Evolutionary conservation across 2,329 filamentous ascomycete species (phyloP).

Genomic region (Periglandula ipomoeae): DNA sequence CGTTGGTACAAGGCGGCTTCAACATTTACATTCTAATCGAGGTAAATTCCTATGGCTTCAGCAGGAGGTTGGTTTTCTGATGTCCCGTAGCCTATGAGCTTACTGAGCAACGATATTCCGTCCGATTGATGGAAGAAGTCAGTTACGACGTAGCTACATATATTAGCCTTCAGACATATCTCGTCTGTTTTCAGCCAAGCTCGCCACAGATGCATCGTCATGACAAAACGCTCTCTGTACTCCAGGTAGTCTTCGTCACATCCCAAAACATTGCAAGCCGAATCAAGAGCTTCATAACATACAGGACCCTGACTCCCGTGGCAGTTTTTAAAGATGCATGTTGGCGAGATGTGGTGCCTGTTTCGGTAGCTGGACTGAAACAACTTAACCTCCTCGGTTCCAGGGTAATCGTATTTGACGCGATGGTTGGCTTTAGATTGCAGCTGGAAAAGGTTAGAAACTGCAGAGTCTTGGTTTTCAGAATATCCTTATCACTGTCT

Average conservation of each 20-base stretch:
- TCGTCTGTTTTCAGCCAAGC: too few species aligned
- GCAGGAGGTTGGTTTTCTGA: slow-evolving; percentile 7
- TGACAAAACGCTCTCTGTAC: slow-evolving; percentile 17
- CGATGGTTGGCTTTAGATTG: slow-evolving; percentile 6
- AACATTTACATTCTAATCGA: slow-evolving; percentile 13
- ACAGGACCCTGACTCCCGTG: background rate
- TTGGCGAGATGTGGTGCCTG: slow-evolving; percentile 16
- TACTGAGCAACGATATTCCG: slow-evolving; percentile 12
- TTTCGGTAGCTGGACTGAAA: slow-evolving; percentile 22
- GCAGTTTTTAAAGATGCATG: slow-evolving; percentile 5
- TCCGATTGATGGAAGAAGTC: slow-evolving; percentile 24
- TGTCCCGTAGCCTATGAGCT: slow-evolving; percentile 15
- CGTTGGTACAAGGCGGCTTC: slow-evolving; percentile 14
- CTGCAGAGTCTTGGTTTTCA: slow-evolving; percentile 7
- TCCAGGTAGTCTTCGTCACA: slow-evolving; percentile 15
- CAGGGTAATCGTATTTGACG: slow-evolving; percentile 17
- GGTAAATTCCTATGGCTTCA: background rate
- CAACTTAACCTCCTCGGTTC: slow-evolving; percentile 17
- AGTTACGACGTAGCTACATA: slow-evolving; percentile 23
- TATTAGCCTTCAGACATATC: too few species aligned
- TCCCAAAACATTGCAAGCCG: slow-evolving; percentile 8
- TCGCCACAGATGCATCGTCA: too few species aligned
- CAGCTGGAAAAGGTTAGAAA: slow-evolving; percentile 9
- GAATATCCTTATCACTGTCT: background rate
- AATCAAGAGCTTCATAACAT: slow-evolving; percentile 7